Base-by-base conservation (phyloP, 73 alveolate species). In the Stentor roeselii region DNA sequence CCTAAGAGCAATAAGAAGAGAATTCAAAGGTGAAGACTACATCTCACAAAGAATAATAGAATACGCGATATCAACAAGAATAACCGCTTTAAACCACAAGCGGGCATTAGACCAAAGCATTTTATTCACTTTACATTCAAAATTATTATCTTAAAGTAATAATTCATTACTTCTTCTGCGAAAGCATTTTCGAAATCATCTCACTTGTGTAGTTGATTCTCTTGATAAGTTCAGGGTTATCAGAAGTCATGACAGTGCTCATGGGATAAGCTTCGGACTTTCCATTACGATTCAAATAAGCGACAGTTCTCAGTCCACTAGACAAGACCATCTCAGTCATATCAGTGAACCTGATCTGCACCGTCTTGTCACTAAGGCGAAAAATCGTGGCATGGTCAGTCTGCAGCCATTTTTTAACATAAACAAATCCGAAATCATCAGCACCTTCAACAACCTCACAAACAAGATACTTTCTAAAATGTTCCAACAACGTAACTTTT, bases 361-460 rank as follows among this genome's bases (percentile, higher is more conserved):
- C 98, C 32, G 95, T 93, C 83, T 96, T 96, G 84, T 96, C 94
- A 3, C 97, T 90, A 60, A 96, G 93, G 85, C 99, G 88, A 90
- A 96, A 96, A 94, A 96, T 90, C 38, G 94, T 93, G 58, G 99
- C 98, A 86, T 96, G 98, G 41, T 95, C 90, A 3, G 99, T 96
- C 86, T 95, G 88, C 97, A 97, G 95, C 98, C 98, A 97, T 87
- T 95, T 97, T 88, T 95, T 97, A 39, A 97, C 97, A 88, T 95
- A 97, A 40, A 95, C 91, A 11, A 58, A 60, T n/a, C 60, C 50
- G 39, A 78, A 50, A 31, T n/a, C 15, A 21, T 86, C 91, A 35
- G 76, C 86, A 37, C 39, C 88, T 35, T 82, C 87, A 41, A 61
- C 59, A 2, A 58, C 39, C 27, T 86, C 85, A 15, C 86, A 86